Conservation (phyloP, 2,329 filamentous ascomycete species). For the Lithohypha guttulata region DNA sequence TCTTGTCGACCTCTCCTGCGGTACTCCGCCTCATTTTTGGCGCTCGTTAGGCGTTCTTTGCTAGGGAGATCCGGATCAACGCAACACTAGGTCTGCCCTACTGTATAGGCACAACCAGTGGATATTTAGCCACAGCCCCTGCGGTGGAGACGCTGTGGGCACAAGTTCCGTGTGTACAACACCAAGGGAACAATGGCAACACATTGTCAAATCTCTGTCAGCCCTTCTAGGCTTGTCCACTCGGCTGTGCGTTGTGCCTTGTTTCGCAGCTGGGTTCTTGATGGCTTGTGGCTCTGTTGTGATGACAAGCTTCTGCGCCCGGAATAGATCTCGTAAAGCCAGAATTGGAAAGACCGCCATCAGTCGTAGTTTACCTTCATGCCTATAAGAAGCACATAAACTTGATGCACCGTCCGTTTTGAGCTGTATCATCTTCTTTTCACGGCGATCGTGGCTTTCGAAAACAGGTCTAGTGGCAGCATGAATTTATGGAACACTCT, state of each 20-base stretch:
- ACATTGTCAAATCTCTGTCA: neutral
- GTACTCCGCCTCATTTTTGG: constrained; percentile 1
- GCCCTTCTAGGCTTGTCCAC: neutral
- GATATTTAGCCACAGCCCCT: neutral
- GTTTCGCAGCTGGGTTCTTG: neutral
- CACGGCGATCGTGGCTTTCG: neutral
- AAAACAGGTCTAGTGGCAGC: constrained; percentile 2
- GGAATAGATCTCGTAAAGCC: neutral
- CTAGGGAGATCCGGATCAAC: neutral
- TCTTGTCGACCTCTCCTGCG: neutral
- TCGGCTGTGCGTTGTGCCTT: neutral
- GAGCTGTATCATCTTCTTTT: neutral
- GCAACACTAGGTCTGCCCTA: neutral
- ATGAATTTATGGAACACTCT: neutral
- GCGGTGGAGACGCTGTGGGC: constrained; percentile 1
- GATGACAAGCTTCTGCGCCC: constrained; percentile 1
- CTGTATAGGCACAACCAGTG: neutral
- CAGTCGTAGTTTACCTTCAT: neutral
- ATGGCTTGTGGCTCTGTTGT: neutral
- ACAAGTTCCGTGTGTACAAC: constrained; percentile 1
- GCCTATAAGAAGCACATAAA: constrained; percentile 2
- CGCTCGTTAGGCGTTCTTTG: constrained; percentile 1
- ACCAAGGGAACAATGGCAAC: neutral
- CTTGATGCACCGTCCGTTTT: neutral
- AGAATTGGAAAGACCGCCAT: neutral